Evolutionary conservation across 2,329 filamentous ascomycete species (phyloP).

Genomic region (Ophiostoma triangulosporum): DNA sequence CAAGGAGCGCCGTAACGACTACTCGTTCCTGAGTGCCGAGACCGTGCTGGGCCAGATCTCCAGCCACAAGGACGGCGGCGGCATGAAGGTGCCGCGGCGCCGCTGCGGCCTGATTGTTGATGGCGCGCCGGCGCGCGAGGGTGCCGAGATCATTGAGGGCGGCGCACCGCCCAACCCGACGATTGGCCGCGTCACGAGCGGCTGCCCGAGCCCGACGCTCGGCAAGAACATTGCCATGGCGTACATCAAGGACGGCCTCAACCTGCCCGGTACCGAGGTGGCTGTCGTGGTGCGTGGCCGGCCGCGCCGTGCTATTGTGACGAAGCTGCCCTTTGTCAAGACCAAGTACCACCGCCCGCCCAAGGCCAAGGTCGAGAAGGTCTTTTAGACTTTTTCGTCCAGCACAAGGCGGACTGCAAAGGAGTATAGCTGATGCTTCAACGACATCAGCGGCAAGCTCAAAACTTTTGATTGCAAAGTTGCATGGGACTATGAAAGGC

Average conservation of each 20-base stretch:
- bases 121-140: constrained; percentile 81
- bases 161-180: constrained; percentile 11
- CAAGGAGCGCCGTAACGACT: constrained; percentile 52
- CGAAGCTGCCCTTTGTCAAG: constrained; percentile 80
- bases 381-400: neutral
- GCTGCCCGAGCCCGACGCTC: constrained; percentile 75
- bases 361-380: neutral
- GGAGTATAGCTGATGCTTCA: neutral
- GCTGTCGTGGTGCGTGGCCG: constrained; percentile 66
- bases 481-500: neutral
- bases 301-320: constrained; percentile 58
- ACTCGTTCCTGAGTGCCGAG: constrained; percentile 71
- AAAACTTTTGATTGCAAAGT: neutral
- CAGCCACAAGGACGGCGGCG: constrained; percentile 58
- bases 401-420: neutral
- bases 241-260: constrained; percentile 67
- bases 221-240: constrained; percentile 94
- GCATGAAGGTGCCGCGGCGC: constrained; percentile 53
- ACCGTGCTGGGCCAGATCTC: constrained; percentile 60
- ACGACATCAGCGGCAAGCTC: neutral
- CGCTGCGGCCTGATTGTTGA: constrained; percentile 72
- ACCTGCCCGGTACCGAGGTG: constrained; percentile 75
- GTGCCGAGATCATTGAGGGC: constrained; percentile 57
- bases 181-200: constrained; percentile 73
- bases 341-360: constrained; percentile 46